These are phyloP conservation scores for Komagataella pastoris DNA, from an alignment of 805 yeast species.

Conservation along the genomic window DNA sequence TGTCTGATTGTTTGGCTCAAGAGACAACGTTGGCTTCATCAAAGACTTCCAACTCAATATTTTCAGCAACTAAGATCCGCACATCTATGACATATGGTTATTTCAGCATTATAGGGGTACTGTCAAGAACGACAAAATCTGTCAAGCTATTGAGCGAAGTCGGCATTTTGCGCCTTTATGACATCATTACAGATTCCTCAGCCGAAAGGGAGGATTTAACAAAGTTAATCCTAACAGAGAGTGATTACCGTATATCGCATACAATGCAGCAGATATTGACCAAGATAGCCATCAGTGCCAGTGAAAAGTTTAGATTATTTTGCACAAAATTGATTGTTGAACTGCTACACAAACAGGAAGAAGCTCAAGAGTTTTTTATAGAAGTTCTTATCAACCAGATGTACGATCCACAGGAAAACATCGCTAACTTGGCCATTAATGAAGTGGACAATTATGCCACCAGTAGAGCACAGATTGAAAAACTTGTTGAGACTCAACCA, in stretches of 20 bases:
- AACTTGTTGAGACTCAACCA: not conserved
- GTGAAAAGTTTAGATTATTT: conserved; percentile 33
- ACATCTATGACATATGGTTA: conserved; percentile 66
- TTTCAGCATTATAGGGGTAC: conserved; percentile 61
- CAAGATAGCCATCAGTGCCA: conserved; percentile 48
- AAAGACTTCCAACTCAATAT: conserved; percentile 58
- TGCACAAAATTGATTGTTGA: conserved; percentile 42
- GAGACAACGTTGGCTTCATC: conserved; percentile 72
- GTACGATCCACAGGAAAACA: conserved; percentile 48
- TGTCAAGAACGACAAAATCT: conserved; percentile 51
- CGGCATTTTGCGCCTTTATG: conserved; percentile 73
- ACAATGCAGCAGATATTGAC: conserved; percentile 57
- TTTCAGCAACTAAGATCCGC: conserved; percentile 45
- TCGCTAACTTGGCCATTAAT: conserved; percentile 42
- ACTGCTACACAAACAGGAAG: conserved; percentile 17
- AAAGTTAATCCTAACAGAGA: conserved; percentile 39
- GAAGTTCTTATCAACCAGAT: conserved; percentile 49
- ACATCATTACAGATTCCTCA: conserved; percentile 48
- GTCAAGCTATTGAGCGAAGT: conserved; percentile 59
- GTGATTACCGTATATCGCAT: conserved; percentile 46
- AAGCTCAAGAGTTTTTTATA: conserved; percentile 31
- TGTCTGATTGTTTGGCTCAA: conserved; percentile 82
- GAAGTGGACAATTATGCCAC: conserved; percentile 28
- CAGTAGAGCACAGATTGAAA: not conserved
- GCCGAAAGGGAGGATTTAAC: conserved; percentile 44